Evolutionary conservation across 257 asterid species (phyloP), one percentile per base, ranked within the genome.

Genomic region (Solanum sitiens): DNA sequence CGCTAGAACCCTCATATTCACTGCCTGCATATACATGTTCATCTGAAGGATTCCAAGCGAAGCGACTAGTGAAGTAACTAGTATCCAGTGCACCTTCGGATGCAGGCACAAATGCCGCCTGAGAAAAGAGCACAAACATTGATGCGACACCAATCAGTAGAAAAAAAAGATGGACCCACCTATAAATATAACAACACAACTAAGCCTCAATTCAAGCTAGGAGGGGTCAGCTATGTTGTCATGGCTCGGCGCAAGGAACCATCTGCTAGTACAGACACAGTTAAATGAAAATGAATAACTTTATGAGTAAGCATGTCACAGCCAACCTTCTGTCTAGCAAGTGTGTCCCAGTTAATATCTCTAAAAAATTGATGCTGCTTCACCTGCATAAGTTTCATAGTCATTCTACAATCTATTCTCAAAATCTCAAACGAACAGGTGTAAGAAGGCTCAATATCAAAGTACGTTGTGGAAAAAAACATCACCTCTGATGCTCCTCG

Each of bases 321-420:
- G 87, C 63, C 91, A 37, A 95, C 98, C 99, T 97, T 97, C 88
- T 96, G 99, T 87, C 99, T 92, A 67, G 98, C 99, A 86, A 97
- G 96, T 8, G 99, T 97, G 91, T 97, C 99, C 99, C 99, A 97
- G 92, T 95, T 95, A 88, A 96, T 97, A 92, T 97, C 96, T 92
- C 95, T 90, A 92, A 97, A 97, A 91, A 87, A 97, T 2, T 96
- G 98, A 92, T 96, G 99, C 73, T 93, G 95, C 93, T 97, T 97
- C 92, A 97, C 99, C 99, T 97, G 94, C 89, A 90, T 30, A 32
- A 83, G 50, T 20, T 23, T 72, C 82, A 73, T 70, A 33, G 73
- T 47, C 50, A 74, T 35, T 73, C 84, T 86, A 76, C 83, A 37
- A 73, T 50, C 47, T 47, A 72, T 33, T 50, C 88, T 40, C 53